phyloP scores from a whole-genome alignment of 768 basidiomycete genomes.

The Amanita pallidorosea region DNA sequence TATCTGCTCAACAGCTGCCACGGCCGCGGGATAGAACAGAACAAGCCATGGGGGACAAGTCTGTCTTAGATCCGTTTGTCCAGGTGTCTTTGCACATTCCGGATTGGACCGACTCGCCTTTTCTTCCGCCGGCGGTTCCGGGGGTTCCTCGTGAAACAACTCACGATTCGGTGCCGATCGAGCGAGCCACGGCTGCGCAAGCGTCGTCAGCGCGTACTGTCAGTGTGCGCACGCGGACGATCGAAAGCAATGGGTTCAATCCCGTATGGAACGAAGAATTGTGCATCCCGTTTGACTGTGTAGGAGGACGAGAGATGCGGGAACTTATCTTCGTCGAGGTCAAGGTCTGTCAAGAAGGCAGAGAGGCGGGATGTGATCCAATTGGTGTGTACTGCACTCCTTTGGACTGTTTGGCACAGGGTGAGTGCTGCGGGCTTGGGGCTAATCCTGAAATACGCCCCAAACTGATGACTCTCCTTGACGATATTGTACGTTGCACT shows the following conservation, averaged over 20 bases:
- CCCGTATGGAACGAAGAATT: slow-evolving; percentile 76
- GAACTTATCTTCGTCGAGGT: slow-evolving; percentile 83
- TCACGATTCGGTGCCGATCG: slow-evolving; percentile 13
- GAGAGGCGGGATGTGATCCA: slow-evolving; percentile 41
- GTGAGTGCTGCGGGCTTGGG: slow-evolving; percentile 25
- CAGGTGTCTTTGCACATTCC: slow-evolving; percentile 72
- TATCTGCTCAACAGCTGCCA: slow-evolving; percentile 89
- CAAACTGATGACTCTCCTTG: neutral
- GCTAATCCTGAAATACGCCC: neutral
- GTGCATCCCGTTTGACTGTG: slow-evolving; percentile 62
- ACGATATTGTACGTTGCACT: neutral
- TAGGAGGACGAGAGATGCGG: slow-evolving; percentile 57
- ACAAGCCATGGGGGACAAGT: slow-evolving; percentile 47
- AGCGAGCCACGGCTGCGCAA: slow-evolving; percentile 12
- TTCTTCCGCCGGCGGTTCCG: slow-evolving; percentile 11
- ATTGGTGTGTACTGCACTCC: slow-evolving; percentile 68
- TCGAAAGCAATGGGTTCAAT: slow-evolving; percentile 89
- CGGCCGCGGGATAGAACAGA: slow-evolving; percentile 53
- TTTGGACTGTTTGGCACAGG: slow-evolving; percentile 61
- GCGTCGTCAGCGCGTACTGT: slow-evolving; percentile 31
- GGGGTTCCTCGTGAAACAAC: slow-evolving; percentile 8
- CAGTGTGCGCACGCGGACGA: slow-evolving; percentile 45
- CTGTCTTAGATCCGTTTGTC: slow-evolving; percentile 62
- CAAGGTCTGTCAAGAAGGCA: slow-evolving; percentile 55
- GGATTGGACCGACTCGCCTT: slow-evolving; percentile 42